Evolutionary conservation across 1,139 yeast genomes (phyloP), one percentile per base, ranked within the genome.

Genomic region (Kodamaea sp.): DNA sequence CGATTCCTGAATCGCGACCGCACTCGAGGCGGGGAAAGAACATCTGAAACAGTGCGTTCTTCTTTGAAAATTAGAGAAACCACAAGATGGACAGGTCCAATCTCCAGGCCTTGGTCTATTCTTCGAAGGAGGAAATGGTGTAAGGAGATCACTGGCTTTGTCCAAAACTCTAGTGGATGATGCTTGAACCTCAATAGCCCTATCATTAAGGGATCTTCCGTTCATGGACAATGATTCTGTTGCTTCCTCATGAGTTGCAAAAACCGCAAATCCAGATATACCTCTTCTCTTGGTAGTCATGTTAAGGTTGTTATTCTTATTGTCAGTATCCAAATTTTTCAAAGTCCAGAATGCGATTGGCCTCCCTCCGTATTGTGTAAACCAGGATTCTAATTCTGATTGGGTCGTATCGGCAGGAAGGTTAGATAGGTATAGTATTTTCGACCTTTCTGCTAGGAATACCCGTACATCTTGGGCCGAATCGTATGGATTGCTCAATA

Each of bases 31-130:
- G 3, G 96, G 95, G 62, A 84, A 88, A 2, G 92, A 82, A 56
- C 97, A 90, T 45, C 97, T 73, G 67, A 89, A 88, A 61, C 97
- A 90, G 4, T 95, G 95, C 2, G 95, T 86, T 59, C 97, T 76
- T 51, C 97, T 78, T 61, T 90, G 97, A 63, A 90, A 90, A 56
- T 90, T 90, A 24, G 95, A 85, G 55, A 90, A 90, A 1, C 97
- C 96, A 67, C 97, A 90, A 5, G 92, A 82, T 12, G 96, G 96
- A 61, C 97, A 90, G 6, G 87, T 86, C 97, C 97, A 90, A 55
- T 90, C 97, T 15, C 97, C 97, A 0, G 97, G 97, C 53, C 97
- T 73, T 15, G 96, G 96, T 48, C 95, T 75, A 57, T 89, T 89
- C 51, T 89, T 89, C 31, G 87, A 81, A 16, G 89, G 82, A 10